Base-by-base conservation (phyloP, 495 filamentous ascomycete genomes). In the Aspergillus cavernicola region DNA sequence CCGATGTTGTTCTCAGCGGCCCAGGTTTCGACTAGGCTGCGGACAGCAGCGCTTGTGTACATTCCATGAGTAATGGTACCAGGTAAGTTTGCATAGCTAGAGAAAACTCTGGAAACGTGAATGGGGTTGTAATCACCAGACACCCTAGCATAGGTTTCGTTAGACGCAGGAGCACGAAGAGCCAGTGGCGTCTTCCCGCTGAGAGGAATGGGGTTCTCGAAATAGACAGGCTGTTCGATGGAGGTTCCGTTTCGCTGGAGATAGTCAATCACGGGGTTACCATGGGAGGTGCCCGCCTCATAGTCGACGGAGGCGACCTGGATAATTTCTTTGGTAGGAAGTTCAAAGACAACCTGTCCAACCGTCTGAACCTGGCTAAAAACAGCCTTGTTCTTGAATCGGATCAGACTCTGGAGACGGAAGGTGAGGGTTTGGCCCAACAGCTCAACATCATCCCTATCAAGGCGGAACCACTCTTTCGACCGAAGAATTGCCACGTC, bases 81-180 rank as follows among this genome's bases (percentile, higher is more conserved):
- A 0, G 89, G 90, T 16, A 99, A 83, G 68, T 88, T 92, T 65
- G 92, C 93, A 64, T 97, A 99, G 69, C 80, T 88, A 13, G 95
- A 84, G 75, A 99, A 99, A 32, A 96, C 90, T 45, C 92, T 85
- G 2, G 93, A 97, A 38, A 97, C 93, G 75, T 99, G 93, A 56
- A 99, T 99, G 8, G 93, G 93, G 66, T 99, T 99, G 78, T 89
- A 97, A 63, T 99, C 93, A 19, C 95, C 95, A 37, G 95, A 97
- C 26, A 99, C 95, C 47, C 89, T 86, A 40, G 95, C 95, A 61
- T 99, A 99, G 8, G 88, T 95, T 77, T 97, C 95, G 66, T 99
- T 99, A 48, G 90, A 95, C 13, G 92, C 86, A n/a, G 93, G 93
- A 20, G 93, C 92, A 58, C 88, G 87, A 39, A 96, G 81, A 52